These are phyloP conservation scores for Solanum chacoense DNA, from an alignment of 305 asterid genomes.

Conservation along the genomic window DNA sequence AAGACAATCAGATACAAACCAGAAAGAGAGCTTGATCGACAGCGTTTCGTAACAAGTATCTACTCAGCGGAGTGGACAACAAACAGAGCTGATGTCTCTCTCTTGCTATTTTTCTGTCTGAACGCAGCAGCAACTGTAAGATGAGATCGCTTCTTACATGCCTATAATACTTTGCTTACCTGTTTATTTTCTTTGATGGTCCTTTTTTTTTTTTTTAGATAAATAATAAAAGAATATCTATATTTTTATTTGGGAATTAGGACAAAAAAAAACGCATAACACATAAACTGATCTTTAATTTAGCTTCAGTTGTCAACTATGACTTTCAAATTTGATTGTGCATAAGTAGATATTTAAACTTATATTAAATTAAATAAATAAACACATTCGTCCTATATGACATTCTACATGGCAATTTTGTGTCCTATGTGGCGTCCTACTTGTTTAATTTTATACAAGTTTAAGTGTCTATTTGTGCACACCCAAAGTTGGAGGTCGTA, in stretches of 20 bases:
- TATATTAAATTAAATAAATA: too few species aligned
- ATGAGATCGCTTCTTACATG: neutral
- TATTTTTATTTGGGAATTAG: neutral
- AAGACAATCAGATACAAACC: neutral
- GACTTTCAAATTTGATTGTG: neutral
- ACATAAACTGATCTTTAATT: neutral
- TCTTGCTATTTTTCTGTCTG: neutral
- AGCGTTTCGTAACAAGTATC: neutral
- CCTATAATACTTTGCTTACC: neutral
- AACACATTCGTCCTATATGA: too few species aligned
- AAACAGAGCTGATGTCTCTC: neutral
- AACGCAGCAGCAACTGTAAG: neutral
- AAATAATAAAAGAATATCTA: neutral
- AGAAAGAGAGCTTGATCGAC: neutral
- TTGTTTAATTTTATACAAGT: too few species aligned
- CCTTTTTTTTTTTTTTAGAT: neutral
- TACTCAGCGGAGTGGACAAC: neutral
- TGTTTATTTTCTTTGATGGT: neutral
- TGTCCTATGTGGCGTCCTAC: neutral
- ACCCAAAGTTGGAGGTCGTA: too few species aligned
- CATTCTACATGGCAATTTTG: neutral
- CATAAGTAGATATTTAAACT: too few species aligned
- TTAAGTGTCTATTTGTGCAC: neutral
- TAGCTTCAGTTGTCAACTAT: neutral
- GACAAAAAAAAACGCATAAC: neutral